Evolutionary conservation across 257 asterid genomes (phyloP).

Genomic region (Mentha longifolia): DNA sequence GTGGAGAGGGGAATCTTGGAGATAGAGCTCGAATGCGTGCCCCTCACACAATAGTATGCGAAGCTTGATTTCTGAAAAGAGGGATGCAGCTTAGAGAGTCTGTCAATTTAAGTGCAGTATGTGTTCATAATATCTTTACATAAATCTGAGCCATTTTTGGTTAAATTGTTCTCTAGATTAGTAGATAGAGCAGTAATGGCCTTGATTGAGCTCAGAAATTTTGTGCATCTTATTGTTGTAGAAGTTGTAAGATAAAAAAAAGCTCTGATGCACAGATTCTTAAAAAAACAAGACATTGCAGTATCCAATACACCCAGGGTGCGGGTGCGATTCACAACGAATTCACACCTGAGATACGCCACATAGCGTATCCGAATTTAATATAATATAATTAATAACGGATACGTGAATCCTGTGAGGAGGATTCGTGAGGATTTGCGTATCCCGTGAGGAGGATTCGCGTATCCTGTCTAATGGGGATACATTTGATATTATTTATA

Average conservation of each 20-base stretch:
- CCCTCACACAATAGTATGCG: constrained; percentile 65
- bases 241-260: constrained; percentile 23
- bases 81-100: not conserved
- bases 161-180: not conserved
- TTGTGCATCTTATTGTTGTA: constrained; percentile 19
- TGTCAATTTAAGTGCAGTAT: not conserved
- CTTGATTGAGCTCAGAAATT: constrained; percentile 10
- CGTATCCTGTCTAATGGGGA: too few species aligned
- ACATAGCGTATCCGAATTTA: too few species aligned
- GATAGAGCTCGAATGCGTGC: constrained; percentile 91
- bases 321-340: too few species aligned
- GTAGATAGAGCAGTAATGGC: constrained; percentile 21
- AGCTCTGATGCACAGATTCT: too few species aligned
- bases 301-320: too few species aligned
- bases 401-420: too few species aligned
- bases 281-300: too few species aligned
- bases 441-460: too few species aligned
- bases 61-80: not conserved
- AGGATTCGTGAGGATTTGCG: too few species aligned
- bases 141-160: not conserved
- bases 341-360: too few species aligned
- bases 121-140: constrained; percentile 4
- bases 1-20: constrained; percentile 85
- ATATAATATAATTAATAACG: too few species aligned
- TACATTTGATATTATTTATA: too few species aligned